Conservation (phyloP, 2,329 filamentous ascomycete genomes). For the Xylariales sp. region DNA sequence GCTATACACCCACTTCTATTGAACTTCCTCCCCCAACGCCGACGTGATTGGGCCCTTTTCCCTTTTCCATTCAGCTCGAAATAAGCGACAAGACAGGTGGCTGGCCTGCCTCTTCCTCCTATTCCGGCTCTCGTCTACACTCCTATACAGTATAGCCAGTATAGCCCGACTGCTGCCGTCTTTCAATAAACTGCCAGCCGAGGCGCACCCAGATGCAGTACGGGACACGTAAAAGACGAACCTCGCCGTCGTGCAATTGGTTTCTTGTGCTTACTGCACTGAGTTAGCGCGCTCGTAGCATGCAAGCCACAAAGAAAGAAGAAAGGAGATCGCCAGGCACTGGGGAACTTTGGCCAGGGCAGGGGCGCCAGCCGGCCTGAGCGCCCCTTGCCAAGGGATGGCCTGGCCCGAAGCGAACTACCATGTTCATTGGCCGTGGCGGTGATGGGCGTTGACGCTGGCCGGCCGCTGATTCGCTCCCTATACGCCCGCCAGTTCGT, state of each 20-base stretch:
- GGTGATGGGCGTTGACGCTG: constrained; percentile 18
- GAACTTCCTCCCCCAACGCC: neutral
- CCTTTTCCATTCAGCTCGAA: constrained; percentile 21
- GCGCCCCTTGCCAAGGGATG: constrained; percentile 14
- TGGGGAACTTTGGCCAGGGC: constrained; percentile 1
- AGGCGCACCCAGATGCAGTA: constrained; percentile 15
- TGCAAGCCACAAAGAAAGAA: constrained; percentile 26
- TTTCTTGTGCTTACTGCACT: constrained; percentile 19
- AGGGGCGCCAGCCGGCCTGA: neutral
- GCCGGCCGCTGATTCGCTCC: constrained; percentile 18
- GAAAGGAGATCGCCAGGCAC: constrained; percentile 33
- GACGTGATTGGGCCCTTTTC: constrained; percentile 18
- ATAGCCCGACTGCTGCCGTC: neutral
- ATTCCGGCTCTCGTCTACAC: constrained; percentile 1
- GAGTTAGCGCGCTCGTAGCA: constrained; percentile 11
- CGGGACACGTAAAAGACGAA: neutral
- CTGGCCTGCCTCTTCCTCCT: constrained; percentile 8
- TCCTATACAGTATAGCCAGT: neutral
- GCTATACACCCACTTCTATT: constrained; percentile 9
- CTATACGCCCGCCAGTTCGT: constrained; percentile 15
- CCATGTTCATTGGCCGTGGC: constrained; percentile 7
- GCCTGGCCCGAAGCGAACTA: neutral
- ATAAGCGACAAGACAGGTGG: constrained; percentile 24
- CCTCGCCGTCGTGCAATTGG: neutral
- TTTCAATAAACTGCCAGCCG: neutral